Conservation (phyloP, 2,329 filamentous ascomycete species). For the Thyridium curvatum region DNA sequence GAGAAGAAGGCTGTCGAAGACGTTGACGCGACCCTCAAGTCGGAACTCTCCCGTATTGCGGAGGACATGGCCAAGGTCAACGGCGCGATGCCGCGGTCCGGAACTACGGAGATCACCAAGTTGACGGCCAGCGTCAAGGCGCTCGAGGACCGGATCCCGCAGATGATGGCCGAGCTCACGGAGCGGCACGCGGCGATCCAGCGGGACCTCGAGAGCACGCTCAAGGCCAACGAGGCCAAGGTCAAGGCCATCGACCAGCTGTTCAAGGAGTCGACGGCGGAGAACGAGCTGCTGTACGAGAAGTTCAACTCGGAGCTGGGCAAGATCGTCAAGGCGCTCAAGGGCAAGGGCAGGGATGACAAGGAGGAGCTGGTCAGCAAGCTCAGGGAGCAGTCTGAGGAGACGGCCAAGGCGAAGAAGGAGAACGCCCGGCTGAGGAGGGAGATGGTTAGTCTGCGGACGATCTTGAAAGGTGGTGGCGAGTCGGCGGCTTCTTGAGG, state of each 20-base stretch:
- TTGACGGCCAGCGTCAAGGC: conserved; percentile 53
- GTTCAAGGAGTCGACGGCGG: conserved; percentile 79
- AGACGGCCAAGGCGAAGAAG: conserved; percentile 70
- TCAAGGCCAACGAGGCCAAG: conserved; percentile 71
- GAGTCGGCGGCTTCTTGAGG: conserved; percentile 1
- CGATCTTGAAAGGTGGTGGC: conserved; percentile 40
- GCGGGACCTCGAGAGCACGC: conserved; percentile 62
- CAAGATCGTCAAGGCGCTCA: conserved; percentile 72
- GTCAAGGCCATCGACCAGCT: conserved; percentile 79
- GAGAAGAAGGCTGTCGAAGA: conserved; percentile 71
- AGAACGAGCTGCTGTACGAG: conserved; percentile 90
- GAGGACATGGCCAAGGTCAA: conserved; percentile 66
- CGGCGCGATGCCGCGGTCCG: conserved; percentile 21
- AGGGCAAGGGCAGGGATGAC: conserved; percentile 66
- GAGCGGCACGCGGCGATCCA: conserved; percentile 59
- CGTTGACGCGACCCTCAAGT: conserved; percentile 62
- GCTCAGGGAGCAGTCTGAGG: conserved; percentile 69
- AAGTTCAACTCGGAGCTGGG: conserved; percentile 87
- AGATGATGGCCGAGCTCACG: conserved; percentile 50
- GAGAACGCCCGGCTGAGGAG: conserved; percentile 80
- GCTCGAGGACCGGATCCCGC: conserved; percentile 62
- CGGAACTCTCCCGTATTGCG: conserved; percentile 73
- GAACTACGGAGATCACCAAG: conserved; percentile 38
- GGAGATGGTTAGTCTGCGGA: conserved; percentile 67
- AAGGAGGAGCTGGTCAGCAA: conserved; percentile 70